Conservation (phyloP, 257 asterid species). For the Solanum medicagineum region DNA sequence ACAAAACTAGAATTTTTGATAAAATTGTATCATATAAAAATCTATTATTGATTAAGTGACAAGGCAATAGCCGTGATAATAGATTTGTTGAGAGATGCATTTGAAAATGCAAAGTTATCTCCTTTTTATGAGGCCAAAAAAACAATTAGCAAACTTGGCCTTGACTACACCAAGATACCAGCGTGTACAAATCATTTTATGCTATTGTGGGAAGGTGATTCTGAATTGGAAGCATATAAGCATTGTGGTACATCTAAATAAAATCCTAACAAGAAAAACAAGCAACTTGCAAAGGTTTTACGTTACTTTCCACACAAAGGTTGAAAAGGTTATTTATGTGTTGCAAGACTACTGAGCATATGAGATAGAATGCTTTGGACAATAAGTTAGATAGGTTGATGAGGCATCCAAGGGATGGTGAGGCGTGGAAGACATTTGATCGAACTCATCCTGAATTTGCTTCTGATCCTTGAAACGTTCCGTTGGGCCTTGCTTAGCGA, state of each 20-base stretch:
- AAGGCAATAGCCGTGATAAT: not conserved
- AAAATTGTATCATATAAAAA: not conserved
- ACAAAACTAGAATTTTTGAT: not conserved
- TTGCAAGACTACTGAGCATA: not conserved
- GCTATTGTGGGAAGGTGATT: not conserved
- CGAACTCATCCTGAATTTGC: not conserved
- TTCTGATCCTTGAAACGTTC: not conserved
- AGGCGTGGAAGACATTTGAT: not conserved
- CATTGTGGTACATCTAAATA: not conserved
- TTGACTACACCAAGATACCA: not conserved
- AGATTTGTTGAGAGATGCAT: not conserved
- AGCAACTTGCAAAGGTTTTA: not conserved
- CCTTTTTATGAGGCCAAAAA: not conserved
- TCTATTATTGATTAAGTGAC: not conserved
- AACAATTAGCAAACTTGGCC: not conserved
- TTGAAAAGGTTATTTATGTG: not conserved
- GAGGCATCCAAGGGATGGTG: not conserved
- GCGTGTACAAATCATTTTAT: not conserved
- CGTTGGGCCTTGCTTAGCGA: no score
- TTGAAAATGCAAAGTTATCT: not conserved
- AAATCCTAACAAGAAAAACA: no score
- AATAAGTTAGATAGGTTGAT: not conserved
- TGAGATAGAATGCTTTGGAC: not conserved
- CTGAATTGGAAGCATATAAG: not conserved
- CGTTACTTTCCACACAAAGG: not conserved